These are phyloP conservation scores for Blastobotrys apis DNA, from an alignment of 1,139 yeast genomes.

Conservation along the genomic window DNA sequence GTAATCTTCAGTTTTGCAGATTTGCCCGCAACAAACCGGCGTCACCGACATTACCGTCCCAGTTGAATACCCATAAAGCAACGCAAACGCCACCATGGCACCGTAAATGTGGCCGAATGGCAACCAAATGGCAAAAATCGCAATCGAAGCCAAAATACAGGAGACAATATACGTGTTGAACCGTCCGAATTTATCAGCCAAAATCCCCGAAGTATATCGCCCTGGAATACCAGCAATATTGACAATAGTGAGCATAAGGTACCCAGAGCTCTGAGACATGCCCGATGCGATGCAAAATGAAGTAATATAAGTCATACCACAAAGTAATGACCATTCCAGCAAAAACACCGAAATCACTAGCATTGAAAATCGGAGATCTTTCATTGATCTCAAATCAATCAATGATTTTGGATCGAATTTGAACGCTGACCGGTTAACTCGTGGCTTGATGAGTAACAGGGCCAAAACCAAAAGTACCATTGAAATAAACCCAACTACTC, in stretches of 20 bases:
- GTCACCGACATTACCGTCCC: slow-evolving; percentile 48
- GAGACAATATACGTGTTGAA: slow-evolving; percentile 50
- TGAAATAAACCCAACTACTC: slow-evolving; percentile 51
- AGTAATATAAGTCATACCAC: slow-evolving; percentile 51
- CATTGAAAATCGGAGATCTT: slow-evolving; percentile 40
- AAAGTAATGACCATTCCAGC: slow-evolving; percentile 53
- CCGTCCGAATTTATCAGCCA: slow-evolving; percentile 54
- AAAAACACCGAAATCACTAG: slow-evolving; percentile 44
- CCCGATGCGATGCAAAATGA: slow-evolving; percentile 55
- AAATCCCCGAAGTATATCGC: slow-evolving; percentile 50
- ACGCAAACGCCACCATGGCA: slow-evolving; percentile 46
- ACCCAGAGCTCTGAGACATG: slow-evolving; percentile 48
- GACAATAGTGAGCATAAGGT: slow-evolving; percentile 45
- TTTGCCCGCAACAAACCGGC: slow-evolving; percentile 50
- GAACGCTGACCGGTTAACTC: slow-evolving; percentile 30
- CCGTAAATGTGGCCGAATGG: slow-evolving; percentile 45
- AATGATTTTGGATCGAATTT: slow-evolving; percentile 9
- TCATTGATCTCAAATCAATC: slow-evolving; percentile 35
- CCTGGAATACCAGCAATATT: slow-evolving; percentile 61
- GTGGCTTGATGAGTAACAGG: slow-evolving; percentile 37
- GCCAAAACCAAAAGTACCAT: slow-evolving; percentile 25
- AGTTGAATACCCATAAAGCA: slow-evolving; percentile 48
- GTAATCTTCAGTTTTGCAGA: slow-evolving; percentile 47
- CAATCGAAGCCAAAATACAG: slow-evolving; percentile 41
- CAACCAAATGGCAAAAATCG: slow-evolving; percentile 46